phyloP scores from a whole-genome alignment of 768 basidiomycete genomes.

The Xerocomellus dryophilus region DNA sequence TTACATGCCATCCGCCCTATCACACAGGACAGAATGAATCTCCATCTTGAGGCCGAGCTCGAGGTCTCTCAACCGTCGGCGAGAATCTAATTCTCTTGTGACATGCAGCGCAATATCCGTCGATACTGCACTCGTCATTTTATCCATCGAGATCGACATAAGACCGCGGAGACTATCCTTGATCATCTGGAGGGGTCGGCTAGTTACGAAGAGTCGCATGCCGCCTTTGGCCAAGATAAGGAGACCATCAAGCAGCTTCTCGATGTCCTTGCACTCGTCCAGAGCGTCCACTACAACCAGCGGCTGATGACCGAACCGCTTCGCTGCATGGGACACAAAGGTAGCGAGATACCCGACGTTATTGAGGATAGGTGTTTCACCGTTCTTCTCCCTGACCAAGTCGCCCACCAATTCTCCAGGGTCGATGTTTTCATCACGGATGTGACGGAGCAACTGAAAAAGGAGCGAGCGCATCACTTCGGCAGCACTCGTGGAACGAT shows the following conservation, averaged over 20 bases:
- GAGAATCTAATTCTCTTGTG: constrained; percentile 8
- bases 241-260: constrained; percentile 11
- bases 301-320: neutral
- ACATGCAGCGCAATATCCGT: constrained; percentile 16
- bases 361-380: neutral
- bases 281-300: constrained; percentile 18
- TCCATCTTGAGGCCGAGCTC: constrained; percentile 5
- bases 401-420: neutral
- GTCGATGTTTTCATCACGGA: neutral
- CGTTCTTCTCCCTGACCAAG: neutral
- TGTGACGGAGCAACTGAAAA: constrained; percentile 10
- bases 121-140: neutral
- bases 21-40: constrained; percentile 3
- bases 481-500: neutral
- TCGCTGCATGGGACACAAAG: neutral
- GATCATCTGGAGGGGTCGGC: constrained; percentile 14
- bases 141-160: constrained; percentile 11
- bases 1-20: constrained; percentile 22
- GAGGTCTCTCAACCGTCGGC: constrained; percentile 9
- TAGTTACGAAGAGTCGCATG: constrained; percentile 16
- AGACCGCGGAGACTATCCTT: constrained; percentile 1
- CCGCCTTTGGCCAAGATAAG: neutral
- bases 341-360: neutral
- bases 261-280: constrained; percentile 16
- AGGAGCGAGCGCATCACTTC: constrained; percentile 18